Conservation (phyloP, 1,284 basidiomycete genomes). For the Pterula multifida region DNA sequence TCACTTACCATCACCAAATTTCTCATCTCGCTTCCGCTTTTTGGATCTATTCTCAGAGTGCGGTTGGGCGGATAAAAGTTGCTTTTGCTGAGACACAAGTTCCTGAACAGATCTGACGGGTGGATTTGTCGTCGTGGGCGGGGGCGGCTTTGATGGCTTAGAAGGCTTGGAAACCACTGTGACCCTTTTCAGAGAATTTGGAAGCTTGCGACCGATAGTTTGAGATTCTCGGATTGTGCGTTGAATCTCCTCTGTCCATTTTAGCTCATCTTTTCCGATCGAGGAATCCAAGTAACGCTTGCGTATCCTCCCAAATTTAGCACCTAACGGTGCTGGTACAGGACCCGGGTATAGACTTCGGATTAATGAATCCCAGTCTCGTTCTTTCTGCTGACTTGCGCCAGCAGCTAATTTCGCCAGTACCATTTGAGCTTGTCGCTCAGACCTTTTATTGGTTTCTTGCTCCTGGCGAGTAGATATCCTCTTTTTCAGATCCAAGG, state of each 20-base stretch:
- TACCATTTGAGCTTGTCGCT: constrained; percentile 26
- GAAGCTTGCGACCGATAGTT: constrained; percentile 30
- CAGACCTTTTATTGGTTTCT: constrained; percentile 10
- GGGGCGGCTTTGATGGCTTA: constrained; percentile 14
- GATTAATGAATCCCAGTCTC: constrained; percentile 52
- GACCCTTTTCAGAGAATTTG: constrained; percentile 19
- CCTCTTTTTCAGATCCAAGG: constrained; percentile 32
- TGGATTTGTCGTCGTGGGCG: constrained; percentile 27
- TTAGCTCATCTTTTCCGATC: constrained; percentile 31
- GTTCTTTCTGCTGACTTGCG: constrained; percentile 40
- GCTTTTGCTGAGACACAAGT: constrained; percentile 46
- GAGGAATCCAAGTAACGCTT: constrained; percentile 43
- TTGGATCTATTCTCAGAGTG: constrained; percentile 25
- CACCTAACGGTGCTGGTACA: constrained; percentile 31
- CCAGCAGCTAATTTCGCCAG: constrained; percentile 47
- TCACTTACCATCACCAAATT: background rate
- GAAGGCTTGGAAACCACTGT: constrained; percentile 10
- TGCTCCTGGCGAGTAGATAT: background rate
- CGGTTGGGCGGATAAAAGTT: constrained; percentile 19
- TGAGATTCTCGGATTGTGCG: constrained; percentile 44
- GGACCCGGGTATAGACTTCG: constrained; percentile 37
- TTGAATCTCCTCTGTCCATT: constrained; percentile 52
- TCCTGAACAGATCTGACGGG: constrained; percentile 41
- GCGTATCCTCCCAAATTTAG: constrained; percentile 41
- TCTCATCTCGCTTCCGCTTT: background rate